Evolutionary conservation across 768 basidiomycete species (phyloP).

Genomic region (Boletus eberwhitei): DNA sequence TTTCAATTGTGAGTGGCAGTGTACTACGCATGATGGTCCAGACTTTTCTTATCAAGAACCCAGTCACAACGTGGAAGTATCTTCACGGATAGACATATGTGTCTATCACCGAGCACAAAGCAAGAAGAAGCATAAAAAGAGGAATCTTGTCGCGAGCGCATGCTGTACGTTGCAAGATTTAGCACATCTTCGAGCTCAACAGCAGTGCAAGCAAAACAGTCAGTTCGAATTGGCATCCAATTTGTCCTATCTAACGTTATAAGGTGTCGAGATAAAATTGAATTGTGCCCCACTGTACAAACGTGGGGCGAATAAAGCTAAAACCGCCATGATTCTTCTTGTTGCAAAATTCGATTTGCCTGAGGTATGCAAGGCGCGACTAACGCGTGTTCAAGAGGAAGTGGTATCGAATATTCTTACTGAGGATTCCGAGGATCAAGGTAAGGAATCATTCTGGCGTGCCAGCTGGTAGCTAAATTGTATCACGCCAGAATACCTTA

Average conservation of each 20-base stretch:
- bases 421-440: slow-evolving; percentile 16
- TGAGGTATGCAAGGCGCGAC: background rate
- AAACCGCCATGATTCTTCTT: slow-evolving; percentile 2
- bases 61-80: slow-evolving; percentile 39
- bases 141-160: slow-evolving; percentile 51
- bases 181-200: slow-evolving; percentile 43
- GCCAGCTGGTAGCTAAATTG: background rate
- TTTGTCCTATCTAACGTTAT: slow-evolving; percentile 8
- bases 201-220: slow-evolving; percentile 40
- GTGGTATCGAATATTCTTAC: background rate
- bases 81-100: slow-evolving; percentile 48
- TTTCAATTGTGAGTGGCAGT: slow-evolving; percentile 48
- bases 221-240: slow-evolving; percentile 17
- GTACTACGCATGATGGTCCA: background rate
- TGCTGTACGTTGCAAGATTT: slow-evolving; percentile 53
- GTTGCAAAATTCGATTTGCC: slow-evolving; percentile 23
- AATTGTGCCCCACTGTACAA: slow-evolving; percentile 27
- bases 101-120: slow-evolving; percentile 57
- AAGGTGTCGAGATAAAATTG: slow-evolving; percentile 45
- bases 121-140: slow-evolving; percentile 61
- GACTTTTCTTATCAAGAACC: background rate
- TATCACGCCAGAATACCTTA: slow-evolving; percentile 2
- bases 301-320: slow-evolving; percentile 9
- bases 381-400: background rate
- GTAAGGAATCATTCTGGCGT: background rate